phyloP scores from a whole-genome alignment of 108 stramenopile genomes.

The Fistulifera pelliculosa region DNA sequence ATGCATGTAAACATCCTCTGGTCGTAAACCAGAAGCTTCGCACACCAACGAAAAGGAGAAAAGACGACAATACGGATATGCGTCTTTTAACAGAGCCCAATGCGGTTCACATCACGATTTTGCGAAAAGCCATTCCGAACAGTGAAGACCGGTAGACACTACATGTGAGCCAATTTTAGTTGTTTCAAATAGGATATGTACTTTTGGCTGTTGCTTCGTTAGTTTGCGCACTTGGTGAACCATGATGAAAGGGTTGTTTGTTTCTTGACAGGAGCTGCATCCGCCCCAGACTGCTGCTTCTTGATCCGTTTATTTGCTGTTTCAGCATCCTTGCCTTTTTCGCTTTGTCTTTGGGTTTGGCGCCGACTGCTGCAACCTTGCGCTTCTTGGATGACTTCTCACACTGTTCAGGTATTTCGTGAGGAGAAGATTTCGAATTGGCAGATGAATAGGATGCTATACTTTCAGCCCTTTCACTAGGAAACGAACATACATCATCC shows the following conservation, averaged over 20 bases:
- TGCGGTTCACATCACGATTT: constrained; percentile 4
- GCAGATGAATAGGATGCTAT: background rate
- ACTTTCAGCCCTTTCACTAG: too few relatives aligned
- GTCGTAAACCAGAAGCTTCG: background rate
- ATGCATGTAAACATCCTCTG: background rate
- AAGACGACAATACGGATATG: background rate
- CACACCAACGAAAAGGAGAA: background rate
- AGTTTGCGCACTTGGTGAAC: background rate
- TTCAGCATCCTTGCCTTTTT: too few relatives aligned
- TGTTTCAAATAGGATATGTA: too few relatives aligned
- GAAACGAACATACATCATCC: too few relatives aligned
- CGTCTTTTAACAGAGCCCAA: background rate
- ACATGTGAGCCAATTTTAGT: too few relatives aligned
- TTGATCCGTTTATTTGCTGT: too few relatives aligned
- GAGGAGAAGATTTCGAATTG: background rate
- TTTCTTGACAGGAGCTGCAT: background rate
- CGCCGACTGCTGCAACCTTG: background rate
- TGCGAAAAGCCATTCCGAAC: background rate
- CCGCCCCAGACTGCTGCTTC: background rate
- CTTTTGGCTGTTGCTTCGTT: background rate
- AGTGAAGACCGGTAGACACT: background rate
- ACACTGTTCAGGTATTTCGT: background rate
- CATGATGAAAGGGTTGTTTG: constrained; percentile 4
- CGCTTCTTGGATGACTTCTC: background rate
- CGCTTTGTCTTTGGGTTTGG: background rate